Base-by-base conservation (phyloP, 1,284 basidiomycete species). In the Ustilago esculenta region DNA sequence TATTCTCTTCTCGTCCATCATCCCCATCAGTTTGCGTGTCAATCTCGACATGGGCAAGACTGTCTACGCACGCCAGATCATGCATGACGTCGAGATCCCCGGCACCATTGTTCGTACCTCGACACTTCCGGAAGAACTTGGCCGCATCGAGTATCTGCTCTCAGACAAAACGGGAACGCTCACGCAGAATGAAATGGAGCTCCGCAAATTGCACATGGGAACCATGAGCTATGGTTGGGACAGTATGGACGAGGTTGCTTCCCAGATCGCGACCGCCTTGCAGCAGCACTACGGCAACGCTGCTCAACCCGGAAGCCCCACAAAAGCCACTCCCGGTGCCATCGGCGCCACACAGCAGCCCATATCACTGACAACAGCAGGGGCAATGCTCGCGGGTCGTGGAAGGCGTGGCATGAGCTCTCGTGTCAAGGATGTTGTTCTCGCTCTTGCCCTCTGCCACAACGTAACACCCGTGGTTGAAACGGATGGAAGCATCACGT, bases 41-140 rank as follows among this genome's bases (percentile, higher is more conserved):
- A 99, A 99, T 77, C 86, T 98, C 45, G 96, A 99, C 82, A 98
- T 99, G 94, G 96, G 95, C 61, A 99, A 99, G 85, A 98, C 94
- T 0, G 92, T 98, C 36, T 98, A 98, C 77, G 92, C 93, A 0
- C 89, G 91, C 41, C 92, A 95, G 75, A 98, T 98, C 60, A 93
- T 94, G 89, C 89, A 87, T 59, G 96, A 99, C 83, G 79, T 79
- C 36, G 93, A 98, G 83, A 98, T 99, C 70, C 92, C 92, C 1
- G 88, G 89, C 43, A 98, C 96, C 1, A 95, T 98, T 63, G 96
- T 98, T 3, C 87, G 96, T 24, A 98, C 96, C 3, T 93, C 91
- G 75, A 99, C 96, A 0, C 85, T 99, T 4, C 96, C 96, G 0
- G 96, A 99, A 80, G 96, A 98, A 81, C 86, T 98, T 5, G 96